Evolutionary conservation across 257 asterid genomes (phyloP).

Genomic region (Scutellaria galericulata): DNA sequence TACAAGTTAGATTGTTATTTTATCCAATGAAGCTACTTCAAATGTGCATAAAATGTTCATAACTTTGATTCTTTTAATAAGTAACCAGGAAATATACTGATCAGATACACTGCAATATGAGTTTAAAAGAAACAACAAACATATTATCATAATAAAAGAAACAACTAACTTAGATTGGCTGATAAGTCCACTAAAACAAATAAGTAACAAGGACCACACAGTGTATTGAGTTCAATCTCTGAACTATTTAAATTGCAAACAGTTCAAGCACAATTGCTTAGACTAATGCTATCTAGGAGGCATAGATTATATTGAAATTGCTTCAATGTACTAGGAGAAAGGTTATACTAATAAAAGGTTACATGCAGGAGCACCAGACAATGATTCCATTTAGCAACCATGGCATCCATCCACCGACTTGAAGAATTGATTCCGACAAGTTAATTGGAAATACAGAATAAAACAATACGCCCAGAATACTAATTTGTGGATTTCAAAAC

Average conservation of each 20-base stretch:
- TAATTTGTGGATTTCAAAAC: slow-evolving; percentile 1
- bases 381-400: slow-evolving; percentile 6
- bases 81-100: background rate
- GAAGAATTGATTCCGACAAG: background rate
- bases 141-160: background rate
- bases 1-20: background rate
- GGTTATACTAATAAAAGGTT: background rate
- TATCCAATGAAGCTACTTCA: background rate
- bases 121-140: too few species aligned
- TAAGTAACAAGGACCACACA: background rate
- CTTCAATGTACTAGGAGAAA: background rate
- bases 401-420: slow-evolving; percentile 1
- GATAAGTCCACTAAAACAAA: slow-evolving; percentile 2
- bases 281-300: slow-evolving; percentile 1
- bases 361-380: slow-evolving; percentile 9
- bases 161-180: background rate
- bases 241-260: background rate
- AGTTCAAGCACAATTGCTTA: background rate
- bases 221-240: slow-evolving; percentile 11
- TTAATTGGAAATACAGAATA: background rate
- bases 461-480: background rate
- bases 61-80: background rate
- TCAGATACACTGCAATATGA: background rate
- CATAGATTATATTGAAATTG: slow-evolving; percentile 23
- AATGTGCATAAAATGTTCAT: background rate